A percentile compares a stretch with the other conserved stretches of the same genome.
Evolutionary conservation across 75 land plant species (phyloP).

Genomic region (Cryptomeria japonica): DNA sequence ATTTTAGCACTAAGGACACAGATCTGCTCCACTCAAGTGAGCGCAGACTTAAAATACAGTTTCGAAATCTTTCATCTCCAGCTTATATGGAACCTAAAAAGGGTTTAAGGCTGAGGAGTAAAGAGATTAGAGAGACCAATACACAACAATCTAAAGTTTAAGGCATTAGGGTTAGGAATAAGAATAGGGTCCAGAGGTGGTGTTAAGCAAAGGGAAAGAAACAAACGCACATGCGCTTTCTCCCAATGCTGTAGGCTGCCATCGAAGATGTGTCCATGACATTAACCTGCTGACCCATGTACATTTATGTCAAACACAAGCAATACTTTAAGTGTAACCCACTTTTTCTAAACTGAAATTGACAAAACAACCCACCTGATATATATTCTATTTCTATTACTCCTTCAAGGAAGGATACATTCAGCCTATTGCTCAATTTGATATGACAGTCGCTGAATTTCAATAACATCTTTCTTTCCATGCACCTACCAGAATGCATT

Average conservation of each 20-base stretch:
- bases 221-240: slow-evolving; percentile 93
- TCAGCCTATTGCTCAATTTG: not conserved
- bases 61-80: slow-evolving; percentile 6
- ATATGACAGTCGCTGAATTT: not conserved
- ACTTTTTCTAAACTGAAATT: not conserved
- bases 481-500: not conserved
- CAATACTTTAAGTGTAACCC: slow-evolving; percentile 9
- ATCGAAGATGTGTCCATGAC: slow-evolving; percentile 76
- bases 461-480: not conserved
- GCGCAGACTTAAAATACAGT: not conserved
- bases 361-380: not conserved
- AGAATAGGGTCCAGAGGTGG: slow-evolving; percentile 46
- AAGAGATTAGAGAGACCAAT: slow-evolving; percentile 19
- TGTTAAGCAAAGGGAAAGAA: slow-evolving; percentile 62
- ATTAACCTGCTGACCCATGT: slow-evolving; percentile 92
- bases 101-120: slow-evolving; percentile 11
- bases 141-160: slow-evolving; percentile 2
- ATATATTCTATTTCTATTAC: not conserved
- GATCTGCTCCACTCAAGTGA: not conserved
- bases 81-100: slow-evolving; percentile 2
- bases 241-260: slow-evolving; percentile 81
- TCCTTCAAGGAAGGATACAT: not conserved
- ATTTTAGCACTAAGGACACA: not conserved
- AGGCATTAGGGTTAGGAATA: slow-evolving; percentile 19
- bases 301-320: slow-evolving; percentile 68